Evolutionary conservation across 192 early-diverging fungal species (phyloP), one percentile per base, ranked within the genome.

Genomic region (Bifiguratus adelaidae): DNA sequence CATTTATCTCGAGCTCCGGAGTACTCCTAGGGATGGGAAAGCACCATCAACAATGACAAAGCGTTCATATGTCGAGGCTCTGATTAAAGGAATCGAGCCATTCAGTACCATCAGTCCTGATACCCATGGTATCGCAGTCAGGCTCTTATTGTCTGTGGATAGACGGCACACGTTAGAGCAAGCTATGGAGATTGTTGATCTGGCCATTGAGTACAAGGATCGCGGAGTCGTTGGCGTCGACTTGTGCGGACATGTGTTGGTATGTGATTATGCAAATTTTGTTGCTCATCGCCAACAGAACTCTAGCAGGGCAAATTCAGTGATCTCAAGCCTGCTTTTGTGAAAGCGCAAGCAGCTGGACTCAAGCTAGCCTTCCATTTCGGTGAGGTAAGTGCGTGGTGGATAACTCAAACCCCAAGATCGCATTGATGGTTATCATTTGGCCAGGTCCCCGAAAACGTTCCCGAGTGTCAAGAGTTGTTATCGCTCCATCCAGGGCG

Each of bases 1-100:
- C 19, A 51, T 48, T 13, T 82, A 82, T 50, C 34, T 82, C 16
- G 78, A 81, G 55, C 56, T 82, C 7, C 42, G 80, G 30, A 63
- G 60, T 3, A 81, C 76, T 0, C 80, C 80, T 8, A 59, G 78
- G 23, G 47, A 41, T 24, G 60, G 58, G 26, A 27, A 41, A 7
- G 63, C 37, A 40, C 37, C 7, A 40, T 26, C 9, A 21, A 1
- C 24, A 50, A 71, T 79, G 67, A 74, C 72, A 7, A 74, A 77
- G 34, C 44, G 47, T 24, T 46, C 52, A 0, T 81, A 81, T 49
- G 44, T 79, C 5, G 20, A 47, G 12, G 51, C 69, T 8, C 40
- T 82, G 3, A 20, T 68, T 13, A 25, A 40, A 12, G 53, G 41
- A 1, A 51, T 75, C 5, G 13, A 48, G 29, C 32, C 44, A 23